Conservation (phyloP, 768 basidiomycete species). For the Psilocybe cyanescens region DNA sequence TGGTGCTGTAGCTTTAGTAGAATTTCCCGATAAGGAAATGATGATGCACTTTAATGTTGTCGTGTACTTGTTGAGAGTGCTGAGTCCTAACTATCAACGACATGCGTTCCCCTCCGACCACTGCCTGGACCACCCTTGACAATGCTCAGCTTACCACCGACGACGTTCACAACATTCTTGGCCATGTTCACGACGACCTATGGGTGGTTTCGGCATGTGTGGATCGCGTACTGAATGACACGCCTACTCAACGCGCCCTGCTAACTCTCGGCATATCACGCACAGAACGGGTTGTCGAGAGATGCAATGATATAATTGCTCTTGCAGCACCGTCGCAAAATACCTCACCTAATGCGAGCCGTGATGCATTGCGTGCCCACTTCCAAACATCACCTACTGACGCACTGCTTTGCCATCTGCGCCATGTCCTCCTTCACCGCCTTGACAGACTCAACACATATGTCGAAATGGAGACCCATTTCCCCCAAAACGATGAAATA, state of each 20-base stretch:
- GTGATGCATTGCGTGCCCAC: conserved; percentile 48
- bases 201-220: conserved; percentile 80
- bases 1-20: conserved; percentile 21
- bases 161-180: conserved; percentile 50
- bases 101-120: conserved; percentile 37
- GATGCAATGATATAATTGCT: conserved; percentile 42
- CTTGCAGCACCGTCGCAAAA: conserved; percentile 15
- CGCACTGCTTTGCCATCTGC: conserved; percentile 66
- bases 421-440: conserved; percentile 68
- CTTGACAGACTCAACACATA: conserved; percentile 77
- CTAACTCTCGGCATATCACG: conserved; percentile 68
- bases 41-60: conserved; percentile 12
- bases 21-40: conserved; percentile 19
- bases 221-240: conserved; percentile 67
- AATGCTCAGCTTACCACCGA: conserved; percentile 63
- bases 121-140: conserved; percentile 58
- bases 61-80: conserved; percentile 3
- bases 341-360: conserved; percentile 9
- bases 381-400: conserved; percentile 63
- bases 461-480: conserved; percentile 55
- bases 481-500: conserved; percentile 32
- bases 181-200: conserved; percentile 61
- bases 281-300: conserved; percentile 51
- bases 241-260: conserved; percentile 56
- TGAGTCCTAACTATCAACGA: conserved; percentile 1